A percentile compares a stretch with the other conserved stretches of the same genome.
phyloP scores from a whole-genome alignment of 495 filamentous ascomycete species.

The Aspergillus sclerotioniger region DNA sequence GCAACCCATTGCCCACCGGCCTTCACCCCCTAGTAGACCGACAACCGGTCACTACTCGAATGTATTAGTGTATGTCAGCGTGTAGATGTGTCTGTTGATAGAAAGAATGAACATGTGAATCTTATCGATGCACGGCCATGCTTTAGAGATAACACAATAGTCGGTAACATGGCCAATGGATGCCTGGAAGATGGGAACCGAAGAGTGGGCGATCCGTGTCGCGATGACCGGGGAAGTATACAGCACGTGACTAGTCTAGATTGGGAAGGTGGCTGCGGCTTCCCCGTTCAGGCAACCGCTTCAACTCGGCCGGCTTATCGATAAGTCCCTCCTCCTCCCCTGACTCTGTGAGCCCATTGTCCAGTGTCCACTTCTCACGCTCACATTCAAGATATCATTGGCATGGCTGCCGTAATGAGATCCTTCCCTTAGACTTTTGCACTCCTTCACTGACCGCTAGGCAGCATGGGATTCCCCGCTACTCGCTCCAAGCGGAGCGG shows the following conservation, averaged over 20 bases:
- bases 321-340: background rate
- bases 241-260: conserved; percentile 13
- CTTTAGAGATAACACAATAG: background rate
- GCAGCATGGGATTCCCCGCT: conserved; percentile 77
- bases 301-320: background rate
- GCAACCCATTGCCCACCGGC: background rate
- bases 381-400: conserved; percentile 1
- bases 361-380: background rate
- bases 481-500: conserved; percentile 49
- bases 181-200: background rate
- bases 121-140: conserved; percentile 5
- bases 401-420: conserved; percentile 52
- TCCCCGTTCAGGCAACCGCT: conserved; percentile 1
- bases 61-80: background rate
- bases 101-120: background rate
- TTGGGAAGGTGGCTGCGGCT: conserved; percentile 11
- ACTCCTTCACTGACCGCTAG: conserved; percentile 15
- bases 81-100: background rate
- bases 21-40: background rate
- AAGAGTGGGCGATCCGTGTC: background rate
- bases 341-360: background rate
- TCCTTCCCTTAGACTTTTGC: conserved; percentile 1
- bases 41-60: background rate
- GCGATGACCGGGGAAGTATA: background rate
- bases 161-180: background rate